Evolutionary conservation across 2,329 filamentous ascomycete species (phyloP).

Genomic region (Stachybotrys chartarum): DNA sequence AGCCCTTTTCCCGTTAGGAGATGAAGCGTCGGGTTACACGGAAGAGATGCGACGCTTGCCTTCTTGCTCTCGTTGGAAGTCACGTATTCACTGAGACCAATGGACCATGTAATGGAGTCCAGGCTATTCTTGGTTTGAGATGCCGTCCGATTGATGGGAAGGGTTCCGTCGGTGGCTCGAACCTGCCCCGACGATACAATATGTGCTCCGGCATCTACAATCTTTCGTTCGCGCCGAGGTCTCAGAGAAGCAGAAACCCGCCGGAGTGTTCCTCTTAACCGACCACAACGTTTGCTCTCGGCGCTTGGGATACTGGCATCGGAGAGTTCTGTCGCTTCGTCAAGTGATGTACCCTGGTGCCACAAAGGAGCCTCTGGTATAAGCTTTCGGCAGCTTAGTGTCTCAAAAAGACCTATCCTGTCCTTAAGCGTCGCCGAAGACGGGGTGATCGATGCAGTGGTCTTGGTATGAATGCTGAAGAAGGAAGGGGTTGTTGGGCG

Average conservation of each 20-base stretch:
- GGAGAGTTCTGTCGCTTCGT: neutral
- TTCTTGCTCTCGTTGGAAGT: no score
- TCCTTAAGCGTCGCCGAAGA: conserved; percentile 1
- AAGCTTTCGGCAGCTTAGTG: neutral
- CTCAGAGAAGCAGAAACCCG: neutral
- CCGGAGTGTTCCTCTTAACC: neutral
- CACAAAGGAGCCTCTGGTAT: neutral
- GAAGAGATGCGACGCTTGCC: no score
- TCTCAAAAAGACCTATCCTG: neutral
- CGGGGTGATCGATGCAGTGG: neutral
- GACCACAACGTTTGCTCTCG: neutral
- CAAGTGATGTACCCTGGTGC: neutral
- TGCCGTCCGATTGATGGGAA: no score
- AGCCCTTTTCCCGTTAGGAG: no score
- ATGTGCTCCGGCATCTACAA: neutral
- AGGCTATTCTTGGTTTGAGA: no score
- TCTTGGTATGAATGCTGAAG: neutral
- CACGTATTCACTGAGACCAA: no score
- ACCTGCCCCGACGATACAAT: neutral
- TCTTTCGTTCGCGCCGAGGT: neutral
- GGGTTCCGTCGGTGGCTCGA: no score
- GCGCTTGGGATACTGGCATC: neutral
- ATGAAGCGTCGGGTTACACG: no score
- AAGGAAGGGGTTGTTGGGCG: neutral
- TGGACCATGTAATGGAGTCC: no score